Evolutionary conservation across 1,284 basidiomycete genomes (phyloP), one percentile per base, ranked within the genome.

Genomic region (Megacollybia platyphylla): DNA sequence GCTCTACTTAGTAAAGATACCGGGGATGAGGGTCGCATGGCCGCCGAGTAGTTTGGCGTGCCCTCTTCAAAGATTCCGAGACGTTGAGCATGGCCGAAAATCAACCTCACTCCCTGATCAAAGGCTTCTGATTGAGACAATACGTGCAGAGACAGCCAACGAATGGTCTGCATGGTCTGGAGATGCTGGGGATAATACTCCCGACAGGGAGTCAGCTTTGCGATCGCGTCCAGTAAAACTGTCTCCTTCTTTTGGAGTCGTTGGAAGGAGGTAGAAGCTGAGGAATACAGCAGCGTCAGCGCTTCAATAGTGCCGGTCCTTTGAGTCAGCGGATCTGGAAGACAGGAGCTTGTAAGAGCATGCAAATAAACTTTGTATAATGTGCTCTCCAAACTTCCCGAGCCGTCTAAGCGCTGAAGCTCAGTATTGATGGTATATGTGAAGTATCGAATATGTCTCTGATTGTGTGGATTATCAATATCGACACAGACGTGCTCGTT

Each of bases 281-380:
- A 58, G 2, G 65, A 67, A 2, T 45, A 47, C 4, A 73, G 50
- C 13, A 63, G 51, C 28, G 53, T 49, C 10, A 73, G 46, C 1
- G 70, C 71, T 40, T 71, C 63, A 40, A 71, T 63, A 1, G 61
- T 65, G 3, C 73, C 72, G 0, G 63, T 65, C 28, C 56, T 61
- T 7, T 59, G 51, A 0, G 65, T 68, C 7, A 76, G 53, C 0
- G 65, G 67, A 50, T 76, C 73, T 2, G 60, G 56, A 3, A 68
- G 55, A 26, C 58, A 59, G 28, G 62, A 54, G 28, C 61, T 62
- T 0, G 66, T 72, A 3, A 68, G 38, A 2, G 67, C 67, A 38
- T 75, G 73, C 10, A 75, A 55, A 39, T 68, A 67, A 0, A 62
- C 55, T 37, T 57, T 59, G 46, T 61, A 71, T 2, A 69, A 47